Base-by-base conservation (phyloP, 805 yeast species). In the Cyberlindnera mycetangii region DNA sequence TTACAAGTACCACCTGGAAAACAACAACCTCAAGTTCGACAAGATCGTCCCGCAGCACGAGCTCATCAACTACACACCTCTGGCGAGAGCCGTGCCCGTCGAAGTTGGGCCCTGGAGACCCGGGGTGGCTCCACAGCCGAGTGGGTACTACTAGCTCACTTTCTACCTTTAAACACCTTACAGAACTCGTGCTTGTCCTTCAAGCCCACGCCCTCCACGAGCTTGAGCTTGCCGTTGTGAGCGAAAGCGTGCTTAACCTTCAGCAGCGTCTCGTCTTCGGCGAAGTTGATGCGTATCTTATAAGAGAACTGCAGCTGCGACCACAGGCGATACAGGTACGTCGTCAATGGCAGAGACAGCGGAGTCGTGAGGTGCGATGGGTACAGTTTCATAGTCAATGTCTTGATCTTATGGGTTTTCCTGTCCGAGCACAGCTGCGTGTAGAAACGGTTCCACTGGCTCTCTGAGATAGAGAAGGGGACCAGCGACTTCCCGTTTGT, bases 401-500 rank as follows among this genome's bases (percentile, higher is more conserved):
- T 52, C 36, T 58, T 63, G 39, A 39, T 49, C 44, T 45, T 49
- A 38, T 34, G 36, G 5, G 16, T 27, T 14, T 33, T 48, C n/a
- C 21, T 34, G 10, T 27, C 30, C 3, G 15, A 22, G 2, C 31
- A 24, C 9, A 50, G 17, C 7, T 41, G 18, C 3, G 39, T 22
- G 22, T 49, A 39, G 27, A 65, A 53, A 2, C 42, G 39, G 12
- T 51, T 45, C 41, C 67, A 52, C 6, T 48, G 25, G 0, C 18
- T 12, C n/a, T 58, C 60, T 6, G 48, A 49, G 11, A 66, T 34
- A 5, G 68, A 66, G 44, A 85, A 75, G 3, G 88, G 79, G 49
- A 90, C 70, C 1, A 90, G 59, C 0, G 89, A 81, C 49, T 81
- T 81, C 40, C 95, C 93, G 59, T 90, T 92, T 0, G 96, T 79